phyloP scores from a whole-genome alignment of 169 alveolate species.

The Plasmodium vivax region DNA sequence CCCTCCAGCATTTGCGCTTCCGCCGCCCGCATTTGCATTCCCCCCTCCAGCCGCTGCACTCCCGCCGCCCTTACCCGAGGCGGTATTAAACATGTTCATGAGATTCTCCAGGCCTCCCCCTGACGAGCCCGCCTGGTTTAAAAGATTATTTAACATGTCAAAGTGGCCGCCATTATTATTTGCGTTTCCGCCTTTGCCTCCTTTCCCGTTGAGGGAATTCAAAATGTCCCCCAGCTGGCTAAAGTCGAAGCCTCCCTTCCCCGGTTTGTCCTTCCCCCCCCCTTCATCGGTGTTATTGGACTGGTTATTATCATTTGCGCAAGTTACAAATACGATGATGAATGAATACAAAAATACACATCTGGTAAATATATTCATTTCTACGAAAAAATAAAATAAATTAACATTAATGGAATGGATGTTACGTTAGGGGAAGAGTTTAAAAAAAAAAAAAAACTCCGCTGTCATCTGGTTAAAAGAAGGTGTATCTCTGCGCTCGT shows the following conservation, averaged over 20 bases:
- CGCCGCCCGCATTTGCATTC: neutral
- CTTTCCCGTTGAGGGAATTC: neutral
- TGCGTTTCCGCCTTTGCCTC: neutral
- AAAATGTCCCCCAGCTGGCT: slow-evolving; percentile 14
- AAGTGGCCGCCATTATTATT: neutral
- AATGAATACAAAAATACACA: slow-evolving; percentile 49
- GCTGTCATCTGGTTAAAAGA: neutral
- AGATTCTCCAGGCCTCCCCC: neutral
- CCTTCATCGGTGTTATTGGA: neutral
- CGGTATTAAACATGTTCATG: slow-evolving; percentile 8
- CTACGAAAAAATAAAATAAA: slow-evolving; percentile 18
- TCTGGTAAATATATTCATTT: slow-evolving; percentile 62
- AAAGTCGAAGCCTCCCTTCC: neutral
- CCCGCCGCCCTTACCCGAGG: neutral
- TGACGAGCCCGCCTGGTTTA: slow-evolving; percentile 21
- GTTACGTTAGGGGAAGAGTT: neutral
- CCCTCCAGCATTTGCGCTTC: neutral
- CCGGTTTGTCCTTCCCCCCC: neutral
- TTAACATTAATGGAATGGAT: slow-evolving; percentile 7
- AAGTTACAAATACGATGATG: slow-evolving; percentile 19
- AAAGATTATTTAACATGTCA: neutral
- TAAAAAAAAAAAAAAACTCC: neutral
- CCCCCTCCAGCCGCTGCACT: neutral
- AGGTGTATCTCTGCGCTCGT: neutral
- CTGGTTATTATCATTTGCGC: slow-evolving; percentile 18